Evolutionary conservation across 106 monocot genomes (phyloP).

Genomic region (Alisma plantagoaquatica): DNA sequence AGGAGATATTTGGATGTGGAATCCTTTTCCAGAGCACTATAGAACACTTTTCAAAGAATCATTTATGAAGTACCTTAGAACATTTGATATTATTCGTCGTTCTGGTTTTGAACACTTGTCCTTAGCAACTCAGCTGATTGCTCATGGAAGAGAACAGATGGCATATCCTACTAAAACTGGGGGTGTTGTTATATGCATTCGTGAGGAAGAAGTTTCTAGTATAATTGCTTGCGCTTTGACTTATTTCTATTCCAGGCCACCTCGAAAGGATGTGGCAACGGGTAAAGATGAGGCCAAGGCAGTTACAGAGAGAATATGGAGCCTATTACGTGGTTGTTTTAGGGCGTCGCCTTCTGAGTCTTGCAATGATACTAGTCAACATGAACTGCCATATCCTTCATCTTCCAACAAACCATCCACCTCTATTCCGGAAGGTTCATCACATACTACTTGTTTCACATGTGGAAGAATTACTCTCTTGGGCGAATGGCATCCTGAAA

Average conservation of each 20-base stretch:
- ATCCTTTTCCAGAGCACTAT: slow-evolving; percentile 38
- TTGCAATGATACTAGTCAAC: slow-evolving; percentile 27
- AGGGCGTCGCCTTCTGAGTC: slow-evolving; percentile 24
- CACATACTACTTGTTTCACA: too few species aligned
- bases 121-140: slow-evolving; percentile 16
- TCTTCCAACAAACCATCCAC: slow-evolving; percentile 46
- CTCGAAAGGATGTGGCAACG: slow-evolving; percentile 18
- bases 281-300: too few species aligned
- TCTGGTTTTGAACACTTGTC: slow-evolving; percentile 39
- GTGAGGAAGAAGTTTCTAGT: slow-evolving; percentile 81
- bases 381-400: slow-evolving; percentile 28
- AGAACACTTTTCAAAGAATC: slow-evolving; percentile 50
- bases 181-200: slow-evolving; percentile 44
- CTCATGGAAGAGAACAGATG: slow-evolving; percentile 19
- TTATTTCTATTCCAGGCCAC: slow-evolving; percentile 15
- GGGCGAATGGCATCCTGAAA: slow-evolving; percentile 51
- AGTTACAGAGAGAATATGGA: too few species aligned
- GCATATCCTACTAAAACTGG: slow-evolving; percentile 37
- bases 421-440: slow-evolving; percentile 22
- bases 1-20: slow-evolving; percentile 67
- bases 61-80: slow-evolving; percentile 29
- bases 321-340: slow-evolving; percentile 19
- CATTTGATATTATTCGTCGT: slow-evolving; percentile 49
- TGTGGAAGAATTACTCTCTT: slow-evolving; percentile 29
- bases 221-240: slow-evolving; percentile 72